Evolutionary conservation across 2,329 filamentous ascomycete species (phyloP).

Genomic region (Phyllosticta capitalensis): DNA sequence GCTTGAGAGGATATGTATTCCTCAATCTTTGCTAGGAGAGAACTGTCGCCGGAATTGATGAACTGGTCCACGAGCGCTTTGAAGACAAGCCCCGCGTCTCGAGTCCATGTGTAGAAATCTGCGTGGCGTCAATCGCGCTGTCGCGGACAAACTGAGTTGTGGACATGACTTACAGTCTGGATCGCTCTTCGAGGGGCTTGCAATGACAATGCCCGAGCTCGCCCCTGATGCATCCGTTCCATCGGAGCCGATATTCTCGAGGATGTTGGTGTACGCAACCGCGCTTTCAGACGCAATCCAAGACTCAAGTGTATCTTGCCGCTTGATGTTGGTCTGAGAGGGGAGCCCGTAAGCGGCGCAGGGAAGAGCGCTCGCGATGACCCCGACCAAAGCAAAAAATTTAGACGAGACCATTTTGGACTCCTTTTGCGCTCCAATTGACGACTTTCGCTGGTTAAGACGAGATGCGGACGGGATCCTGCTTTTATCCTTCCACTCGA

Average conservation of each 20-base stretch:
- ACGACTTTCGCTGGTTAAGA: not conserved
- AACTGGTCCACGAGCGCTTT: slow-evolving; percentile 16
- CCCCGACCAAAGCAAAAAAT: slow-evolving; percentile 1
- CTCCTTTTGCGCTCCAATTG: not conserved
- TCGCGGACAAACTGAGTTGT: no score
- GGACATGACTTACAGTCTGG: slow-evolving; percentile 28
- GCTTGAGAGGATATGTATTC: slow-evolving; percentile 26
- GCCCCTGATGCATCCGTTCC: slow-evolving; percentile 14
- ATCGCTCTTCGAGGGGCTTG: slow-evolving; percentile 32
- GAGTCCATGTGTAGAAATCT: slow-evolving; percentile 24
- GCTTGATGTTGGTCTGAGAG: not conserved
- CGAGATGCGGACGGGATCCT: not conserved
- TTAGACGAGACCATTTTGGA: not conserved
- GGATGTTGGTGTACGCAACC: slow-evolving; percentile 2
- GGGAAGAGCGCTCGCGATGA: not conserved
- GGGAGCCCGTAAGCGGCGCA: not conserved
- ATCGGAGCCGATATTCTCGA: slow-evolving; percentile 8
- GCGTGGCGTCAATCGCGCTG: slow-evolving; percentile 18
- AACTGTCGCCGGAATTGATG: slow-evolving; percentile 13
- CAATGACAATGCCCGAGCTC: slow-evolving; percentile 32
- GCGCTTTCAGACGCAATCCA: slow-evolving; percentile 7
- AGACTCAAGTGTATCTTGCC: slow-evolving; percentile 1
- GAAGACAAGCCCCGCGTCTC: slow-evolving; percentile 7
- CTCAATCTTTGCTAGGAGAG: slow-evolving; percentile 17
- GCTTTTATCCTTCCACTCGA: not conserved